Evolutionary conservation across 805 yeast genomes (phyloP).

Genomic region (Pichia nanzhaoensis): DNA sequence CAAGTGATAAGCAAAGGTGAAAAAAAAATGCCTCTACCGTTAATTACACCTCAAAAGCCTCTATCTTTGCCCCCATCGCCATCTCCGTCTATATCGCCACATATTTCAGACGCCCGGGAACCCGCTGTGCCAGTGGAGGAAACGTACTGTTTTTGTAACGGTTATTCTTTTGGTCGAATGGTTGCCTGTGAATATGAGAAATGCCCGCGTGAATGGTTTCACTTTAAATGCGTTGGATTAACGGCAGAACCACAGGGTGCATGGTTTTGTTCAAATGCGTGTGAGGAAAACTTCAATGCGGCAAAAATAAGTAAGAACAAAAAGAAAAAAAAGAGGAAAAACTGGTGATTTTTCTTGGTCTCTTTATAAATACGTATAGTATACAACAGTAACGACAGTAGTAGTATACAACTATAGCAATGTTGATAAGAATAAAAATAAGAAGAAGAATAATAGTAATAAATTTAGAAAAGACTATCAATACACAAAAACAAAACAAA

Average conservation of each 20-base stretch:
- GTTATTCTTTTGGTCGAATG: conserved; percentile 77
- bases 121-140: background rate
- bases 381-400: background rate
- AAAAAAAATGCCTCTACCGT: background rate
- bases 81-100: background rate
- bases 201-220: conserved; percentile 89
- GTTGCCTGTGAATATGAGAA: conserved; percentile 90
- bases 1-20: background rate
- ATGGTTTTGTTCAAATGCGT: conserved; percentile 85
- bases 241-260: conserved; percentile 76
- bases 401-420: too few species aligned
- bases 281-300: conserved; percentile 30
- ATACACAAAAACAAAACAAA: too few species aligned
- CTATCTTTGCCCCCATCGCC: background rate
- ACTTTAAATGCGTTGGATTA: conserved; percentile 89
- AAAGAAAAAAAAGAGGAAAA: conserved; percentile 15
- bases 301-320: conserved; percentile 8
- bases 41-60: background rate
- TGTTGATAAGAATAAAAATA: too few species aligned
- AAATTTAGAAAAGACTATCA: too few species aligned
- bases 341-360: conserved; percentile 1
- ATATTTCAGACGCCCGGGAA: background rate
- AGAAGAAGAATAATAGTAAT: too few species aligned
- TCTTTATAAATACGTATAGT: background rate
- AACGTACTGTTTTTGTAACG: conserved; percentile 43